Evolutionary conservation across 2,329 filamentous ascomycete genomes (phyloP), one percentile per base, ranked within the genome.

Genomic region (Stagonosporopsis tanaceti): DNA sequence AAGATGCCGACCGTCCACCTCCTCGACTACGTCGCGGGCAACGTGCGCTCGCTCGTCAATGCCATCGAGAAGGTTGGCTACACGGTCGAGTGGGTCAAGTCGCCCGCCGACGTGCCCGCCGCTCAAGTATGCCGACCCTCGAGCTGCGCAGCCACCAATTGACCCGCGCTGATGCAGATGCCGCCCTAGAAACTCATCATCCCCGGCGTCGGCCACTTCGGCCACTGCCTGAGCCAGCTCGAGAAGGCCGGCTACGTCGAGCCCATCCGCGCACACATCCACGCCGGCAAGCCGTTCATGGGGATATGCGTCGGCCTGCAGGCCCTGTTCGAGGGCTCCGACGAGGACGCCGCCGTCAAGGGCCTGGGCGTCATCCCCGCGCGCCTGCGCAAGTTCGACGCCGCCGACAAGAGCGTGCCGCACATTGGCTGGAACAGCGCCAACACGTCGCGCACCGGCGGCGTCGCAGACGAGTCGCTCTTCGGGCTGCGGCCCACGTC

Each of bases 351-450:
- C 0, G 77, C 82, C 17, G 87, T 92, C 14, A 78, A 87, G 2
- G 95, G 95, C 1, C 81, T 99, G 45, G 90, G 89, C 5, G 42
- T 96, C 27, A 87, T 98, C 60, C 87, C 89, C 41, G 86, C 85
- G 37, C 81, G 79, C 11, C 84, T 99, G 63, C 83, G 86, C 72
- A 88, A 89, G 59, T 99, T 99, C 79, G 81, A 92, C 73, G 87
- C 91, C 74, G 76, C 78, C 30, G 81, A 85, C 69, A 98, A 98
- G 80, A 89, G 93, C 35, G 96, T 99, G n/a, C 95, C 95, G 37
- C 96, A 99, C 79, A 99, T 99, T 76, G 95, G 95, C 53, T 99
- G 95, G 95, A 99, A 99, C 78, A 93, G 89, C 66, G 95, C 96
- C 41, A 89, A 88, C 68, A 87, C 89, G 1, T 74, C 78, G 61